Base-by-base conservation (phyloP, 2,329 filamentous ascomycete species). In the Stagonosporopsis chrysanthemi region DNA sequence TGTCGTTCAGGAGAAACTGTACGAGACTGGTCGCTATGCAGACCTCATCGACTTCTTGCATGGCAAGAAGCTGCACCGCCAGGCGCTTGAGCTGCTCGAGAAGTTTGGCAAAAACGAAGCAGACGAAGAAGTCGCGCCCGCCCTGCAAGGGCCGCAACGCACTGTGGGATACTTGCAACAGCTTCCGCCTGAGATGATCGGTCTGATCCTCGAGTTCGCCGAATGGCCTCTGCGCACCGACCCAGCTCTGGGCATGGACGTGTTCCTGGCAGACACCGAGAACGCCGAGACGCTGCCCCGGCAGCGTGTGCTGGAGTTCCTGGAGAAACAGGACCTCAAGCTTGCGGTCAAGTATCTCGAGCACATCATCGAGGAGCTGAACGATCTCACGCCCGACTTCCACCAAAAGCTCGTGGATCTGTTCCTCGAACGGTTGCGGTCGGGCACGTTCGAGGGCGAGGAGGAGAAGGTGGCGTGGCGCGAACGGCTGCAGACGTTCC, bases 21-120 rank as follows among this genome's bases (percentile, higher is more conserved):
- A 97, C 58, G 91, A 97, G 73, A 91, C 89, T 38, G 90, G 90
- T 56, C 87, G 93, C 29, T 97, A 96, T 76, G 94, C 89, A 48
- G 94, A 98, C 77, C 81, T 99, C 1, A 92, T 99, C n/a, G 94
- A 98, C 75, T 99, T 99, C 73, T 88, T 98, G 65, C 92, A 96
- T 69, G 95, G 95, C 62, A 99, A 99, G 79, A 93, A 90, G 75
- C 83, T 98, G 38, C 95, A 99, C 76, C 87, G 89, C 17, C 88
- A 96, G 70, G 94, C 95, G 0, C 79, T 99, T 17, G 90, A 92
- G 63, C 80, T 97, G 28, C 83, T 99, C 0, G 85, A 86, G 65
- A 90, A 88, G 62, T 97, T 97, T 66, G 94, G 94, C 17, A 85
- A 78, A 58, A 79, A 78, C 39, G 77, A 82, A 56, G 79, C 78